These are phyloP conservation scores for Solanum chiquidenum DNA, from an alignment of 257 asterid species.

Conservation along the genomic window DNA sequence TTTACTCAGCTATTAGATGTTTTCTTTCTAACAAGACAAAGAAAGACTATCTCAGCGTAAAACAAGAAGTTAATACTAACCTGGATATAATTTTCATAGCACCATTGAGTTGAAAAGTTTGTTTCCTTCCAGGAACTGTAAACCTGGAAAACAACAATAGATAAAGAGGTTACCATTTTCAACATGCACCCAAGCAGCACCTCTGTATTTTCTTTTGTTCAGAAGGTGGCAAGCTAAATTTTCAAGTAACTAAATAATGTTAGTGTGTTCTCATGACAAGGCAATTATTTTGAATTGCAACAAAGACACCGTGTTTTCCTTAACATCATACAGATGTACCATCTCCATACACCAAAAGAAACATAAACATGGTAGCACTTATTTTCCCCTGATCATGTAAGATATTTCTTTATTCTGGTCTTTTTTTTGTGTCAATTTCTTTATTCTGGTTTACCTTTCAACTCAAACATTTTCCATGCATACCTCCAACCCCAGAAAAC, in stretches of 20 bases:
- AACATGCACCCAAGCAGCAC: background rate
- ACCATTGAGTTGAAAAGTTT: constrained; percentile 82
- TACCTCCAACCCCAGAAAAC: background rate
- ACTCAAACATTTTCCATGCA: background rate
- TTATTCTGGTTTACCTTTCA: background rate
- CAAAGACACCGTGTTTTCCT: background rate
- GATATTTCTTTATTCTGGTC: background rate
- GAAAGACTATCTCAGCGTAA: background rate
- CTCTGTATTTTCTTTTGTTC: background rate
- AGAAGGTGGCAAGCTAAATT: background rate
- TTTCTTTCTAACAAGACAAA: background rate
- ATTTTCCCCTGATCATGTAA: background rate
- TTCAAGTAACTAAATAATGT: background rate
- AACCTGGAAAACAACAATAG: constrained; percentile 28
- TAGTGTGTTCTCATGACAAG: background rate
- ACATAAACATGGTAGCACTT: background rate
- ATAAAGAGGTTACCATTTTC: background rate
- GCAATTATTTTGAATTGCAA: background rate
- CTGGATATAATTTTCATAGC: constrained; percentile 89
- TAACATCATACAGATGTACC: background rate
- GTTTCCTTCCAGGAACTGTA: constrained; percentile 88
- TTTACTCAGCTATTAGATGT: background rate
- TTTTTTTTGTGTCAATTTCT: background rate
- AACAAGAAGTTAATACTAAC: constrained; percentile 15
- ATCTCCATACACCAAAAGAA: background rate